phyloP scores from a whole-genome alignment of 2,329 filamentous ascomycete genomes.

The Exophiala xenobiotica region DNA sequence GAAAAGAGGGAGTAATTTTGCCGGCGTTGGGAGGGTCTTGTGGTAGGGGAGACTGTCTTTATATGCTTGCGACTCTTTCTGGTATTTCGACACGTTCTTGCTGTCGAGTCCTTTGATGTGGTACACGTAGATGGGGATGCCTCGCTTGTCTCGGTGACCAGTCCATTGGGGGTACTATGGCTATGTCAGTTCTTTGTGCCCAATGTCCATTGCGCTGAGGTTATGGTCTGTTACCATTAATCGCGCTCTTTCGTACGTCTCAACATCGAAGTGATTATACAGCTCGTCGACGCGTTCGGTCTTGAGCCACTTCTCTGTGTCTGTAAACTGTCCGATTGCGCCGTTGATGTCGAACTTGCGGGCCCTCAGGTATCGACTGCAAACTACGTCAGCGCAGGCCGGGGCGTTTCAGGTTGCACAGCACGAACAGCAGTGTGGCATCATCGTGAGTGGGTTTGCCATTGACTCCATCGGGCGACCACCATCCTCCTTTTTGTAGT shows the following conservation, averaged over 20 bases:
- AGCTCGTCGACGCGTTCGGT: conserved; percentile 75
- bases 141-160: conserved; percentile 81
- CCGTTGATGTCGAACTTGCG: conserved; percentile 76
- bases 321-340: conserved; percentile 79
- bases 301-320: conserved; percentile 83
- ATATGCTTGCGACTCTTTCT: conserved; percentile 54
- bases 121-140: conserved; percentile 89
- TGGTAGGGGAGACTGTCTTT: conserved; percentile 45
- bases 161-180: conserved; percentile 72
- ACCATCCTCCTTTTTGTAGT: conserved; percentile 62
- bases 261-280: conserved; percentile 82
- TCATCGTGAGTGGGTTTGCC: conserved; percentile 47
- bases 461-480: conserved; percentile 38
- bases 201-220: not conserved
- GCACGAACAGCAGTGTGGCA: conserved; percentile 47
- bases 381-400: conserved; percentile 14
- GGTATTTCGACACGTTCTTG: conserved; percentile 78
- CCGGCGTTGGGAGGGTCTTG: conserved; percentile 58
- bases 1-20: conserved; percentile 81
- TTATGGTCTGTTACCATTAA: conserved; percentile 59
- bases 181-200: conserved; percentile 1
- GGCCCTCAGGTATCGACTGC: conserved; percentile 79
- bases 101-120: conserved; percentile 79
- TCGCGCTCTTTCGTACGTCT: conserved; percentile 74
- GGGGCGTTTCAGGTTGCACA: conserved; percentile 1